These are phyloP conservation scores for Pleodorina starrii DNA, from an alignment of 139 green algal species.

Conservation along the genomic window DNA sequence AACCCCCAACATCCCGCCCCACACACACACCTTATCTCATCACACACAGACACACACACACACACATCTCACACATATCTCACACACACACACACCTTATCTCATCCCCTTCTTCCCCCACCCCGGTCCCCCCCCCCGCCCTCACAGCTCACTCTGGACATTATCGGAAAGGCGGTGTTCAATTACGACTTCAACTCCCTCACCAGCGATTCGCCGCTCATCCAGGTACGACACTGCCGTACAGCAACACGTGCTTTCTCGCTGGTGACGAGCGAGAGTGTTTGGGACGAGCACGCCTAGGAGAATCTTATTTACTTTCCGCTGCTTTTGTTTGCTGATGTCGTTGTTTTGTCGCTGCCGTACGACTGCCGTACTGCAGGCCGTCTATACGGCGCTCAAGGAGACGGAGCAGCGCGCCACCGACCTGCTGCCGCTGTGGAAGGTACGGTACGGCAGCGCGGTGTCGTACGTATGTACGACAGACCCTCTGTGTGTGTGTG, in stretches of 20 bases:
- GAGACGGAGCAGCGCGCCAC: conserved; percentile 97
- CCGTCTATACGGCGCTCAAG: conserved; percentile 98
- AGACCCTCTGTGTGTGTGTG: too few species aligned
- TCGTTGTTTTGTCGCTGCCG: too few species aligned
- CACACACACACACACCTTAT: background rate
- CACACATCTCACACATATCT: too few species aligned
- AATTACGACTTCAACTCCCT: conserved; percentile 99
- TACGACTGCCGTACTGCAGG: conserved; percentile 72
- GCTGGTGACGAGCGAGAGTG: too few species aligned
- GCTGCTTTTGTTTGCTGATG: too few species aligned
- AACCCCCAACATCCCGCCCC: too few species aligned
- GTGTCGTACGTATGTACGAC: background rate
- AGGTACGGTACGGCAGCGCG: conserved; percentile 75
- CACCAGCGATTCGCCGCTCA: conserved; percentile 84
- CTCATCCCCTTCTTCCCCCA: background rate
- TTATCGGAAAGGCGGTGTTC: conserved; percentile 98
- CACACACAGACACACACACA: too few species aligned
- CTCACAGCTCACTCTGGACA: conserved; percentile 95
- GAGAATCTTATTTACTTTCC: too few species aligned
- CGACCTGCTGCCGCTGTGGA: conserved; percentile 97
- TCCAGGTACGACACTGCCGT: conserved; percentile 81
- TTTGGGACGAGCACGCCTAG: too few species aligned
- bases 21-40: too few species aligned
- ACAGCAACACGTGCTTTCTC: too few species aligned
- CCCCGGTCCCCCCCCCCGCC: background rate